Evolutionary conservation across 2,329 filamentous ascomycete genomes (phyloP), one percentile per base, ranked within the genome.

Genomic region (Sarocladium brachiariae): DNA sequence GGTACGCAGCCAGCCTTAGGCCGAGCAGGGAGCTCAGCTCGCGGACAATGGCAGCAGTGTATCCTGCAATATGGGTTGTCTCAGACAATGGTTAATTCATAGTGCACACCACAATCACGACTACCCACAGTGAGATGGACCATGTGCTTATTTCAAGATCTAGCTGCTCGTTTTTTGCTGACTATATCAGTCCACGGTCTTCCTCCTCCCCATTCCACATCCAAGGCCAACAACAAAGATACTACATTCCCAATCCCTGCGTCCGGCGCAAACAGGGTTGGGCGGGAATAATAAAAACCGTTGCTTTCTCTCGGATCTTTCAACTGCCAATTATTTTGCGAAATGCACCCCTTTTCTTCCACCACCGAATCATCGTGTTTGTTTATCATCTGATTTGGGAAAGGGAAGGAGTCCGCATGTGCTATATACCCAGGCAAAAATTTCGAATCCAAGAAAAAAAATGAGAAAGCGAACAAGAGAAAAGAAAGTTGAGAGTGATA

Each of bases 371-470:
- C 24, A 47, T 47, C 43, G 43, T 47, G 14, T 47, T 11, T 47
- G 24, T 47, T 11, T 47, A n/a, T 47, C 39, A 16, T 27, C 27
- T 21, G 35, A 39, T 8, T 35, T 10, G n/a, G 18, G 35, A 8
- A 19, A 39, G 18, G 21, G 27, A 18, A 25, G 25, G 16, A 47
- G 43, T 6, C 43, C 16, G 16, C n/a, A 25, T 14, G 43, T 47
- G 43, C 43, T 47, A 47, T 47, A 33, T 47, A 47, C 16, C 43
- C 43, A 47, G 27, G 43, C 24, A 33, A 47, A 47, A 47, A 47
- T 47, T 47, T n/a, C 33, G 25, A 47, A 47, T 43, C 39, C 39
- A 47, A 45, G 21, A 45, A 45, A 23, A 33, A 30, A 45, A 45
- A n/a, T n/a, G 18, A 9, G 25, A 21, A 33, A 47, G 18, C 25